Base-by-base conservation (phyloP, 345 rosid species). In the Arabis hirsuta region DNA sequence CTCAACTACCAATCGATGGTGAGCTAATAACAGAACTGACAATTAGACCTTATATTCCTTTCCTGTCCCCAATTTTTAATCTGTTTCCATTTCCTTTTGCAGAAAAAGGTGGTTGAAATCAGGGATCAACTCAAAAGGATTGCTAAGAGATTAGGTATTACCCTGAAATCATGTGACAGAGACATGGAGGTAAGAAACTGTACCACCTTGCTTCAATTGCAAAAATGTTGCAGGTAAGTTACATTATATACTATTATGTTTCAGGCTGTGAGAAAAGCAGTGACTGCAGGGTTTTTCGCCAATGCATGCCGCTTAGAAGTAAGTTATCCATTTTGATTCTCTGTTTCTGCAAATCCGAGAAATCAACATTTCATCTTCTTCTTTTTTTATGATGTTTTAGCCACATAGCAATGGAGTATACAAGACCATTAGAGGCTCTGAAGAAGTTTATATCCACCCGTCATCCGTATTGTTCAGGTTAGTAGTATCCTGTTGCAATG, bases 1-100 rank as follows among this genome's bases (percentile, higher is more conserved):
- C 70, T 94, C 58, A 91, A 94, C 83, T 85, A 83, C 73, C 96
- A 91, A 7, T 87, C 97, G 65, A 89, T 94, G 97, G 98, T 94
- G 31, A 16, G 80, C 59, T 76, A 20, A 44, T 67, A 43, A 46
- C 69, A 38, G 6, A 75, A 39, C 32, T 51, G 24, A 3, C 50
- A n/a, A 43, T 5, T 51, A 7, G 3, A 32, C 46, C 10, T 62
- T 44, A 24, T 11, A 2, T 68, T 60, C 57, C 13, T 3, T 52
- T 36, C 11, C 0, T 36, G 41, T 36, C 44, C 36, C 57, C 2
- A 22, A 16, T 39, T 50, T 36, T 32, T 46, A 19, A 50, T 46
- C 7, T 47, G 12, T 65, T 10, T 11, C 19, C 41, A 58, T 42
- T 29, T 69, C 55, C 0, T 26, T 73, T 24, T 50, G 58, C 87